Conservation (phyloP, 2,329 filamentous ascomycete species). For the Domatiomyces catenatus region DNA sequence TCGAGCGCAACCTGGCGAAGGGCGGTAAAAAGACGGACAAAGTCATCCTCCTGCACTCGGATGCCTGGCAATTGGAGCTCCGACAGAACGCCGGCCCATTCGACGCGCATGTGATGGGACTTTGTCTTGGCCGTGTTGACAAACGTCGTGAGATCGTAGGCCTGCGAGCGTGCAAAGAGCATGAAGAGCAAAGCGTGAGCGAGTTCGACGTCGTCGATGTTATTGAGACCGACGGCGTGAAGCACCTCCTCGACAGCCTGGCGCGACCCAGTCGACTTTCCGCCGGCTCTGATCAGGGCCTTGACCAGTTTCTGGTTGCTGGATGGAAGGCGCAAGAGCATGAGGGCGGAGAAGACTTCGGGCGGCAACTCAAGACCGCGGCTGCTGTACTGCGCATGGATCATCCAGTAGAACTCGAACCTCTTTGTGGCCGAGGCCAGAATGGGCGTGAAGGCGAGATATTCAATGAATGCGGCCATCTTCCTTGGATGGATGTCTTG, state of each 20-base stretch:
- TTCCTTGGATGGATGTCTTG: not conserved
- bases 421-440: constrained; percentile 7
- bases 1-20: constrained; percentile 55
- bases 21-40: constrained; percentile 65
- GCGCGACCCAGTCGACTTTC: constrained; percentile 58
- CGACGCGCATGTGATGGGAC: constrained; percentile 39
- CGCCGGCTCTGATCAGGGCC: constrained; percentile 57
- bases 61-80: constrained; percentile 69
- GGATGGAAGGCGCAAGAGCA: constrained; percentile 30
- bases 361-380: constrained; percentile 9
- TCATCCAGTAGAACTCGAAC: constrained; percentile 8
- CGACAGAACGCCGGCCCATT: constrained; percentile 56
- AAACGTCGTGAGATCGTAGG: constrained; percentile 53
- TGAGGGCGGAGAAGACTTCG: constrained; percentile 29
- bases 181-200: constrained; percentile 62
- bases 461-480: constrained; percentile 10
- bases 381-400: constrained; percentile 7
- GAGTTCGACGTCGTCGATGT: constrained; percentile 67
- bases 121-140: constrained; percentile 43
- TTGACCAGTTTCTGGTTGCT: constrained; percentile 36
- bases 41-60: constrained; percentile 62
- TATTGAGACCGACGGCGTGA: constrained; percentile 40
- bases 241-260: constrained; percentile 52
- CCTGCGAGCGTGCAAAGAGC: constrained; percentile 47
- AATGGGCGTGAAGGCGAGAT: constrained; percentile 9